Conservation (phyloP, 2,329 filamentous ascomycete species). For the Penicillium concentricum region DNA sequence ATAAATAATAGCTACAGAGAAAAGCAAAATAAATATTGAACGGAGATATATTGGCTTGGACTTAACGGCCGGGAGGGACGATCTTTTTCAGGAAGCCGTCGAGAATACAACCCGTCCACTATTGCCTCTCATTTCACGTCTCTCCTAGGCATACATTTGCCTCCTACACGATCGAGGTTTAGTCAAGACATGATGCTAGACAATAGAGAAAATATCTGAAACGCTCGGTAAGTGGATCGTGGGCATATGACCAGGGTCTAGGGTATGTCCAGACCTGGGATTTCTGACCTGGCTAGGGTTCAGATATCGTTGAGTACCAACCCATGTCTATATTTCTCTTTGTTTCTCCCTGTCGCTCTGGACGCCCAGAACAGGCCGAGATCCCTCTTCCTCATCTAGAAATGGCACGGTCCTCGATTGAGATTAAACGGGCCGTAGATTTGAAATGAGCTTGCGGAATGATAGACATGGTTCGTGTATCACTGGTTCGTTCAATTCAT, state of each 20-base stretch:
- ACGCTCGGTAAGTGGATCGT: constrained; percentile 23
- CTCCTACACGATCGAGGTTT: constrained; percentile 10
- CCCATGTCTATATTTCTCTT: constrained; percentile 8
- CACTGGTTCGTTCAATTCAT: background rate
- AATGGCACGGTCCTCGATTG: constrained; percentile 3
- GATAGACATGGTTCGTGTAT: constrained; percentile 7
- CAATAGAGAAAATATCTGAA: constrained; percentile 19
- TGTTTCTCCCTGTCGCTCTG: background rate
- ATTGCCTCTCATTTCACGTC: constrained; percentile 4
- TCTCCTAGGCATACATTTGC: constrained; percentile 1
- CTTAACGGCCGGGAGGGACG: background rate
- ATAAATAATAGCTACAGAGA: background rate
- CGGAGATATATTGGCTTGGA: background rate
- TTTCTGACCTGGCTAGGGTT: constrained; percentile 22
- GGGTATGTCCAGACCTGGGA: constrained; percentile 9
- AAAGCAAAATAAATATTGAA: background rate
- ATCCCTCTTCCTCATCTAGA: background rate
- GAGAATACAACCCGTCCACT: background rate
- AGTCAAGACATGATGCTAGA: constrained; percentile 7
- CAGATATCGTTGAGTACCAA: constrained; percentile 14
- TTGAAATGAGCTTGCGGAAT: constrained; percentile 11
- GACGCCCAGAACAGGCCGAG: background rate
- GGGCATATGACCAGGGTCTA: background rate
- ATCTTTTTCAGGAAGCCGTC: background rate
- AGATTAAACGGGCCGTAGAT: constrained; percentile 2